Percentiles rank a stretch among this genome's conserved stretches.
These are phyloP conservation scores for Musa itinerans DNA, from an alignment of 176 grass and related monocot genomes.

Conservation along the genomic window DNA sequence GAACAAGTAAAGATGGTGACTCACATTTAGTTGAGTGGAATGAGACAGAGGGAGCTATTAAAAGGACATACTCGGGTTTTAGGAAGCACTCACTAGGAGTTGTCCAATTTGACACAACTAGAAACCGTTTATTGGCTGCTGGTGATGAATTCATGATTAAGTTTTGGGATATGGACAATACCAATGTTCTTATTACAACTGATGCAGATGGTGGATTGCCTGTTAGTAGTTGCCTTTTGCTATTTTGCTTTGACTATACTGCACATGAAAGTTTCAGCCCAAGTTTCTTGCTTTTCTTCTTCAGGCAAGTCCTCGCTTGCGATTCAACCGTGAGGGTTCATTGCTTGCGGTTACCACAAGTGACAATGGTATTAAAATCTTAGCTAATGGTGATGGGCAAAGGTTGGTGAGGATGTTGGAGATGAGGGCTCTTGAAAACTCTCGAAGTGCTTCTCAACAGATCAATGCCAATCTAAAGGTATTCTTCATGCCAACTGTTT, in stretches of 20 bases:
- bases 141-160: slow-evolving; percentile 97
- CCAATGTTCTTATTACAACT: slow-evolving; percentile 60
- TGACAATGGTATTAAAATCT: slow-evolving; percentile 96
- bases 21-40: slow-evolving; percentile 99
- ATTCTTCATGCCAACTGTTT: not conserved
- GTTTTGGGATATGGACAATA: slow-evolving; percentile 99
- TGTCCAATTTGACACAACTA: slow-evolving; percentile 93
- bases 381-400: slow-evolving; percentile 89
- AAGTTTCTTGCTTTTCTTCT: not conserved
- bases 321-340: slow-evolving; percentile 97
- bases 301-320: slow-evolving; percentile 83
- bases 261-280: not conserved
- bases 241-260: no score
- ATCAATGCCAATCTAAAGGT: slow-evolving; percentile 61
- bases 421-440: slow-evolving; percentile 37
- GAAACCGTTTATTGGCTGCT: slow-evolving; percentile 86
- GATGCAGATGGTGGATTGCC: slow-evolving; percentile 88
- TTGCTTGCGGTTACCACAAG: slow-evolving; percentile 85
- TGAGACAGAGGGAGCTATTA: slow-evolving; percentile 91
- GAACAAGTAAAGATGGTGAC: slow-evolving; percentile 95
- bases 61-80: slow-evolving; percentile 87
- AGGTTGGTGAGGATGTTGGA: slow-evolving; percentile 88
- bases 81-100: slow-evolving; percentile 80
- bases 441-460: slow-evolving; percentile 70
- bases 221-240: slow-evolving; percentile 26